phyloP scores from a whole-genome alignment of 2,329 filamentous ascomycete genomes.

The Chrysosporium keratinophilum region DNA sequence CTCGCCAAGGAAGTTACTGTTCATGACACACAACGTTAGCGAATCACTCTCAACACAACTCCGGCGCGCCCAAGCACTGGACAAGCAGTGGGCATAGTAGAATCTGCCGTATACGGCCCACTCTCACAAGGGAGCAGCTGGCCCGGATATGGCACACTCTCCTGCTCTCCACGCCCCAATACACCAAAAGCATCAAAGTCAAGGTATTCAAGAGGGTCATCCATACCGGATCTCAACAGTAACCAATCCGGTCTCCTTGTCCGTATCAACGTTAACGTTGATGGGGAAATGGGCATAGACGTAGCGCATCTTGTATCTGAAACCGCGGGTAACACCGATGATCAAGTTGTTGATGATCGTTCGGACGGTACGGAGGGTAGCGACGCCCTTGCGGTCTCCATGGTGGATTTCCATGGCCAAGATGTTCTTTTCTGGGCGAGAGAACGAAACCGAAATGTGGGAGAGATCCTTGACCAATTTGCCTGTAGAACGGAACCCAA shows the following conservation, averaged over 20 bases:
- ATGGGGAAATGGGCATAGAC: conserved; percentile 99
- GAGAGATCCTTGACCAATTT: conserved; percentile 95
- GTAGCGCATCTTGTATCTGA: conserved; percentile 99
- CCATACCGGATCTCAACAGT: conserved; percentile 96
- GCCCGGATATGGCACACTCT: neutral
- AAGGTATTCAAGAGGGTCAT: neutral
- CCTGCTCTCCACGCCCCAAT: neutral
- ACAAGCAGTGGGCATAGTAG: too few species aligned
- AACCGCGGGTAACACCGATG: conserved; percentile 96
- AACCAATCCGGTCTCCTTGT: conserved; percentile 72
- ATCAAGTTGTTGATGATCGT: conserved; percentile 98
- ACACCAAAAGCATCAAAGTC: neutral
- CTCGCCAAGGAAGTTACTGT: conserved; percentile 94
- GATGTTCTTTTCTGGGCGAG: conserved; percentile 68
- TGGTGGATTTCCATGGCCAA: conserved; percentile 99
- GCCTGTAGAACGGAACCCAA: conserved; percentile 42
- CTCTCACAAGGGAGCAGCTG: neutral
- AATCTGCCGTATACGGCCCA: neutral
- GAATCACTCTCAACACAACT: neutral
- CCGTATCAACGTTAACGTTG: conserved; percentile 99
- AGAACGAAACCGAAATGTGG: conserved; percentile 95
- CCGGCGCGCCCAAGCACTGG: too few species aligned
- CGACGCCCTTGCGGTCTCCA: conserved; percentile 93
- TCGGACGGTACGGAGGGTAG: conserved; percentile 94
- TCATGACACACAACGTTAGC: neutral